Percentiles rank a stretch among this genome's conserved stretches.
Evolutionary conservation across 345 rosid species (phyloP).

Genomic region (Populus tremula): DNA sequence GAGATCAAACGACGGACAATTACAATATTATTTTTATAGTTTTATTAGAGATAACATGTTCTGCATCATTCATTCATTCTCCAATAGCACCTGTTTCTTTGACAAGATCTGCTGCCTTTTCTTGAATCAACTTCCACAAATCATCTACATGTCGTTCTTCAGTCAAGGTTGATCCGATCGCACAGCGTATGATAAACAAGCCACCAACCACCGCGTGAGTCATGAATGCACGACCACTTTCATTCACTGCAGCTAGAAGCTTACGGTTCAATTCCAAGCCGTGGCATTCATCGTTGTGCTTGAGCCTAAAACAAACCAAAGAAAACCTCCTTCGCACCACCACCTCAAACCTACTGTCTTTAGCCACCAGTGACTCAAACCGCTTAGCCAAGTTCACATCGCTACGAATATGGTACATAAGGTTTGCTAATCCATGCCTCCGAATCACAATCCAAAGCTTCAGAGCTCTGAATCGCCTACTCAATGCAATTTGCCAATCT

Average conservation of each 20-base stretch:
- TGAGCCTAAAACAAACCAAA: conserved; percentile 24
- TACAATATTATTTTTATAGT: no score
- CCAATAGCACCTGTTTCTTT: background rate
- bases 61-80: no score
- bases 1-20: no score
- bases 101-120: conserved; percentile 12
- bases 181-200: conserved; percentile 12
- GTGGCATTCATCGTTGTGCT: background rate
- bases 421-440: conserved; percentile 22
- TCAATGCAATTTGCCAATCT: conserved; percentile 35
- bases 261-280: conserved; percentile 6
- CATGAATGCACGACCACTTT: conserved; percentile 29
- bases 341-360: conserved; percentile 25
- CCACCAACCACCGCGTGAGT: conserved; percentile 25
- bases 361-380: conserved; percentile 12
- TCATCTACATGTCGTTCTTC: conserved; percentile 26
- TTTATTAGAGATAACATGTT: no score
- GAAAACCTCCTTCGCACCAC: conserved; percentile 14
- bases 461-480: conserved; percentile 31
- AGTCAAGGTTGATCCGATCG: conserved; percentile 24
- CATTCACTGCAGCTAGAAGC: conserved; percentile 25
- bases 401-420: conserved; percentile 24
- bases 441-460: conserved; percentile 41
- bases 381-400: conserved; percentile 22
- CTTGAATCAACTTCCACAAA: conserved; percentile 30